phyloP scores from a whole-genome alignment of 2,329 filamentous ascomycete species.

The Dactylellina haptotyla region DNA sequence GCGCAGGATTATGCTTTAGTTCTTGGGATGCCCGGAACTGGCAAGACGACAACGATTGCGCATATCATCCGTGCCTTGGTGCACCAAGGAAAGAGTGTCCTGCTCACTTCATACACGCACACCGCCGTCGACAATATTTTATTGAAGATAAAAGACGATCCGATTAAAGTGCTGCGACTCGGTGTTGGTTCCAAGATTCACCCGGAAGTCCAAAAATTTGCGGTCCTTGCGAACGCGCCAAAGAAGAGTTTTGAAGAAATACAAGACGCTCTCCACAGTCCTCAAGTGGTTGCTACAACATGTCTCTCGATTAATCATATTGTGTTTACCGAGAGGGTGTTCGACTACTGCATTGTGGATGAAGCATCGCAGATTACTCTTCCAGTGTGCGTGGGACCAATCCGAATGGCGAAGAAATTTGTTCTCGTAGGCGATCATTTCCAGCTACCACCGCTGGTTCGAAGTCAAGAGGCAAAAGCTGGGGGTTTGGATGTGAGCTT shows the following conservation, averaged over 20 bases:
- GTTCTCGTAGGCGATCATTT: slow-evolving; percentile 97
- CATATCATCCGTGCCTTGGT: slow-evolving; percentile 94
- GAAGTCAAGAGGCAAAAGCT: slow-evolving; percentile 84
- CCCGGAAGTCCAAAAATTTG: slow-evolving; percentile 85
- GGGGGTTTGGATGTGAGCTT: slow-evolving; percentile 91
- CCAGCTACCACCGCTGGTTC: slow-evolving; percentile 91
- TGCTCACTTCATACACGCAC: slow-evolving; percentile 95
- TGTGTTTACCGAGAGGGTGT: slow-evolving; percentile 85
- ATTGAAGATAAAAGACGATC: slow-evolving; percentile 83
- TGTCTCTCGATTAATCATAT: slow-evolving; percentile 91
- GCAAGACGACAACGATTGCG: slow-evolving; percentile 97
- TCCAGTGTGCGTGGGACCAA: slow-evolving; percentile 91
- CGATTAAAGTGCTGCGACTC: slow-evolving; percentile 82
- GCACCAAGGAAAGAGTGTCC: slow-evolving; percentile 87
- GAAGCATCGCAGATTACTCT: slow-evolving; percentile 97
- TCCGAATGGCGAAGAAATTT: slow-evolving; percentile 90
- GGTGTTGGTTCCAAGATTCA: slow-evolving; percentile 77
- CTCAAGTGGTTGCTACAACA: slow-evolving; percentile 90
- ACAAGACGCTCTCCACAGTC: slow-evolving; percentile 81
- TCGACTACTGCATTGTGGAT: slow-evolving; percentile 98
- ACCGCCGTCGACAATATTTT: slow-evolving; percentile 98
- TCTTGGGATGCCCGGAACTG: slow-evolving; percentile 96
- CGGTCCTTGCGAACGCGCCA: slow-evolving; percentile 77
- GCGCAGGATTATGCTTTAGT: slow-evolving; percentile 96
- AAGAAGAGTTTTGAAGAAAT: slow-evolving; percentile 85